Base-by-base conservation (phyloP, 345 rosid species). In the Rhodomyrtus tomentosa region DNA sequence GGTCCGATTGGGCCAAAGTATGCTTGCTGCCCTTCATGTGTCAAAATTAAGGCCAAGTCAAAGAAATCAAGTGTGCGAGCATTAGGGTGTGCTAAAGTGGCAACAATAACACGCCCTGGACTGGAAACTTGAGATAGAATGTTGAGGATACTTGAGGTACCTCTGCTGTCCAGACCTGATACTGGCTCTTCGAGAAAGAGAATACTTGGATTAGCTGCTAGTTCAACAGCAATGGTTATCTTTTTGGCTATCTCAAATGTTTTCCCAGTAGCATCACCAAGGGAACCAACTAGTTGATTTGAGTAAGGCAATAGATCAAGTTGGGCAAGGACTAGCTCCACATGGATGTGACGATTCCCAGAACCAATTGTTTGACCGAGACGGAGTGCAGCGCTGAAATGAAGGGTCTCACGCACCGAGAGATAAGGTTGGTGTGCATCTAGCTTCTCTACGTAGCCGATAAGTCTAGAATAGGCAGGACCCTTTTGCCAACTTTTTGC, bases 351-450 rank as follows among this genome's bases (percentile, higher is more conserved):
- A 29, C 24, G 55, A 58, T 32, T 68, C 36, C 32, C 51, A 12
- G 85, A 51, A 80, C 74, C 83, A 48, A 86, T 76, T 25, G 62
- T 79, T 82, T 85, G 50, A 79, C 87, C 87, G 20, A 88, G 87
- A 53, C 83, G 85, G 54, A 88, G 88, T 76, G 86, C 87, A 24
- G 88, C 87, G 85, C 87, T 86, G 87, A 89, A 89, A 55, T 86
- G 90, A 83, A 88, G 88, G 58, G 91, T 87, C 82, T 89, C 91
- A 49, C 84, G 80, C n/a, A 89, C 83, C 40, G 90, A 59, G 29
- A 89, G 91, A 73, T 81, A 88, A 73, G 88, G 86, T 68, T 88
- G 88, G 83, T 89, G 91, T 36, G 89, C 85, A 82, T 86, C 87
- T 2, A 86, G 85, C 87, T 82, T 68, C 83, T 89, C 85, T 36